Evolutionary conservation across 257 asterid species (phyloP), one percentile per base, ranked within the genome.

Genomic region (Agastache rugosa): DNA sequence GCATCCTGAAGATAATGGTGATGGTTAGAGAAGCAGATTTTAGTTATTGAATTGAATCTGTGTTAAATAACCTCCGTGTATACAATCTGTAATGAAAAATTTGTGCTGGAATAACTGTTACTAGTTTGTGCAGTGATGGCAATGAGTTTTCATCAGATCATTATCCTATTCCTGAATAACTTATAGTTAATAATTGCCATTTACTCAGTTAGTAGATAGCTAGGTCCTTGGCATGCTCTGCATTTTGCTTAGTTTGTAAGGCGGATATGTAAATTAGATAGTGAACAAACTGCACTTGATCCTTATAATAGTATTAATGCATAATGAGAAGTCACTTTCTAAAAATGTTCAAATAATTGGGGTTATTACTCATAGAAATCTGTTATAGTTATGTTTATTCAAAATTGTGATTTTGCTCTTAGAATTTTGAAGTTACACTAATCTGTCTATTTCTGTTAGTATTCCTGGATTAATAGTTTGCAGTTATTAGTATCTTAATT

Each of bases 61-160:
- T 47, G 29, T 34, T 58, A 54, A 23, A 73, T 75, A 27, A 70
- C 58, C 42, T 47, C 62, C 25, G 45, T 37, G 37, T 37, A 59
- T 31, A 56, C 5, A 67, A 59, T 67, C 69, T 63, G 44, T 63
- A 47, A 45, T 41, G 67, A 58, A 60, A 3, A 12, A 3, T 48
- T 63, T 68, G 69, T 79, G 60, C 76, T 72, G 74, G 72, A 58
- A 61, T 68, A 58, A 75, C 23, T n/a, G 63, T 48, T 77, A 6
- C 58, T 45, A 61, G 58, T 65, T 16, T 19, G 34, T 41, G 44
- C 45, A 42, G 66, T 64, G 14, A 70, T 66, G 74, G n/a, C 42
- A 50, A 77, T 39, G 51, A 47, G 29, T n/a, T 67, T 22, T 25
- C 44, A 55, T 47, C 55, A 68, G 56, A 42, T 51, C 23, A n/a